Evolutionary conservation across 257 asterid species (phyloP).

Genomic region (Petrea volubilis): DNA sequence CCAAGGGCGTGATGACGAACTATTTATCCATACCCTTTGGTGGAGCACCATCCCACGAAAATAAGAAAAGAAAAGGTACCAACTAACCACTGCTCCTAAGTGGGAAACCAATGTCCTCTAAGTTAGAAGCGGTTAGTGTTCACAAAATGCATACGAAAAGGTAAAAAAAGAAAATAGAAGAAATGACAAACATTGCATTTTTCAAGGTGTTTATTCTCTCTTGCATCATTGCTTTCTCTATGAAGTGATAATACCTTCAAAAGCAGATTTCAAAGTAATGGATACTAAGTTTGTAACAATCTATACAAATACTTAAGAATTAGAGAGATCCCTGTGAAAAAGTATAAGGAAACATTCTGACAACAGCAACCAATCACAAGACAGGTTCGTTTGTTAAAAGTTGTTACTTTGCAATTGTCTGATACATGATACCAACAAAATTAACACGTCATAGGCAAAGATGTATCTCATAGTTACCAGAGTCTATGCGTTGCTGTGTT

Average conservation of each 20-base stretch:
- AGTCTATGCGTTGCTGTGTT: constrained; percentile 16
- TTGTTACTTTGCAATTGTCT: not conserved
- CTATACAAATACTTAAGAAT: not conserved
- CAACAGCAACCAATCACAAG: too few species aligned
- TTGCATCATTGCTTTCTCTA: constrained; percentile 12
- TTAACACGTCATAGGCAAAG: not conserved
- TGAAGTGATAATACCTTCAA: constrained; percentile 30
- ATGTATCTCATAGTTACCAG: constrained; percentile 44
- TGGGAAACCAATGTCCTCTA: constrained; percentile 5
- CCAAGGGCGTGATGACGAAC: not conserved
- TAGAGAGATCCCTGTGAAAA: too few species aligned
- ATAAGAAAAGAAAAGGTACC: too few species aligned
- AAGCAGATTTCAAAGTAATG: constrained; percentile 10
- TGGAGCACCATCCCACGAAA: too few species aligned
- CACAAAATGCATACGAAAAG: not conserved
- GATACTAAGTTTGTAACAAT: not conserved
- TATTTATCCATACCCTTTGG: not conserved
- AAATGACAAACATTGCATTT: constrained; percentile 53
- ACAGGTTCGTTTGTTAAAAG: not conserved
- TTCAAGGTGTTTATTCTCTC: constrained; percentile 20
- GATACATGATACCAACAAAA: not conserved
- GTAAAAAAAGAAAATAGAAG: not conserved
- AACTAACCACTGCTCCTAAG: constrained; percentile 63
- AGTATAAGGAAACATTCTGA: too few species aligned
- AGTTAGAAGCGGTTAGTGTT: not conserved